phyloP scores from a whole-genome alignment of 1,139 yeast species.

The Pneumocystis carinii region DNA sequence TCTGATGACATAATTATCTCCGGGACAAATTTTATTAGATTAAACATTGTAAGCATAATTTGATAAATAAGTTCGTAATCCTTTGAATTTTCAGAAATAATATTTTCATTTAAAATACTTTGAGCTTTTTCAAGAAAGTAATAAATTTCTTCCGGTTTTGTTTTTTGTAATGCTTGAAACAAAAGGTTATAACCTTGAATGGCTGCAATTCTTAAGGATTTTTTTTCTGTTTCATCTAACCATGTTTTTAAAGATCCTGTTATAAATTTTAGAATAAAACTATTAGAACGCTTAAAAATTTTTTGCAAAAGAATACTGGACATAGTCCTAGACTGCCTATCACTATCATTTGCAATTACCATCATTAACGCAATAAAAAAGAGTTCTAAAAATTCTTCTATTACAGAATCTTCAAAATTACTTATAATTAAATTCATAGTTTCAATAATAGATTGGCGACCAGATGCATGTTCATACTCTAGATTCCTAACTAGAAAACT shows the following conservation, averaged over 20 bases:
- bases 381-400: slow-evolving; percentile 50
- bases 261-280: slow-evolving; percentile 31
- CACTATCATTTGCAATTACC: slow-evolving; percentile 63
- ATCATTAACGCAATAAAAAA: slow-evolving; percentile 73
- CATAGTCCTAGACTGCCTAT: slow-evolving; percentile 74
- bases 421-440: slow-evolving; percentile 54
- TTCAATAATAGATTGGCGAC: slow-evolving; percentile 86
- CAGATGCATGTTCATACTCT: slow-evolving; percentile 71
- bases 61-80: slow-evolving; percentile 66
- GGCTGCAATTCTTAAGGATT: slow-evolving; percentile 57
- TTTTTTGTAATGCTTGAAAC: slow-evolving; percentile 24
- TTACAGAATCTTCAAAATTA: slow-evolving; percentile 48
- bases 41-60: background rate
- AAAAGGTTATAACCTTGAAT: slow-evolving; percentile 56
- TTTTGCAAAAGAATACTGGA: slow-evolving; percentile 49
- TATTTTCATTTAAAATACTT: slow-evolving; percentile 16
- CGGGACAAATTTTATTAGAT: background rate
- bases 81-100: slow-evolving; percentile 40
- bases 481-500: slow-evolving; percentile 70
- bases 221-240: slow-evolving; percentile 44
- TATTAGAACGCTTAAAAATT: slow-evolving; percentile 40
- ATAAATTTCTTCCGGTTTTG: background rate
- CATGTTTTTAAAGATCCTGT: slow-evolving; percentile 53
- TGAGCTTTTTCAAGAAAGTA: background rate
- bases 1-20: background rate